Conservation (phyloP, 2,329 filamentous ascomycete species). For the Colletotrichum scovillei region DNA sequence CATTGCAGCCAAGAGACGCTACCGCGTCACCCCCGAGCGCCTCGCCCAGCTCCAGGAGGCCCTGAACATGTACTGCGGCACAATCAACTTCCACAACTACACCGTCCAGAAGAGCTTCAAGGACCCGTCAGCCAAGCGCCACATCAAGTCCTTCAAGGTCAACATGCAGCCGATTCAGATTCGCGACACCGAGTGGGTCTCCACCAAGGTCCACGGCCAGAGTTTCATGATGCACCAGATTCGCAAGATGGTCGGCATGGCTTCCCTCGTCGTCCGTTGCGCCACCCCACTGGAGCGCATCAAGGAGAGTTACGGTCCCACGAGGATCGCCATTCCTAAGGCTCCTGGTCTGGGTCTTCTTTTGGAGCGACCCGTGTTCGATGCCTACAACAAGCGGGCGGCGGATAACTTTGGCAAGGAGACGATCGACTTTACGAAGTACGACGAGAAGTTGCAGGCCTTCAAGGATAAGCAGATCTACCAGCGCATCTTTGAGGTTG, state of each 20-base stretch:
- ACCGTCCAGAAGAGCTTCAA: constrained; percentile 87
- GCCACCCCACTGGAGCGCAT: constrained; percentile 81
- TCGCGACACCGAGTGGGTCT: constrained; percentile 94
- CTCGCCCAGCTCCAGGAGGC: constrained; percentile 80
- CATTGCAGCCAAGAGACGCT: constrained; percentile 83
- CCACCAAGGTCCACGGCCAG: constrained; percentile 95
- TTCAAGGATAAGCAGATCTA: constrained; percentile 97
- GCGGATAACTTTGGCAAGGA: constrained; percentile 71
- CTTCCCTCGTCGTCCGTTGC: constrained; percentile 83
- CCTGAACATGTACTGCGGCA: constrained; percentile 82
- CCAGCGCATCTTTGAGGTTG: constrained; percentile 87
- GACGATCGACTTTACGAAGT: constrained; percentile 82
- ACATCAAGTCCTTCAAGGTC: constrained; percentile 92
- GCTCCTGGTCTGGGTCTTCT: constrained; percentile 89
- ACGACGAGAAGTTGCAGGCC: constrained; percentile 80
- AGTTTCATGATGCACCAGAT: constrained; percentile 99
- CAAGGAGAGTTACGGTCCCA: constrained; percentile 75
- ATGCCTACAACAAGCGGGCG: constrained; percentile 84
- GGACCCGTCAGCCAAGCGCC: constrained; percentile 87
- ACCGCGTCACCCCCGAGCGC: constrained; percentile 80
- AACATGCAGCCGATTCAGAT: constrained; percentile 83
- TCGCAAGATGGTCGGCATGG: constrained; percentile 98
- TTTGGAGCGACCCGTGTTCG: constrained; percentile 91
- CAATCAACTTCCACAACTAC: constrained; percentile 96
- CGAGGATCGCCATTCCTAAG: constrained; percentile 90